A percentile compares a stretch with the other conserved stretches of the same genome.
Conservation (phyloP, 2,329 filamentous ascomycete species). For the Phialophora macrospora region DNA sequence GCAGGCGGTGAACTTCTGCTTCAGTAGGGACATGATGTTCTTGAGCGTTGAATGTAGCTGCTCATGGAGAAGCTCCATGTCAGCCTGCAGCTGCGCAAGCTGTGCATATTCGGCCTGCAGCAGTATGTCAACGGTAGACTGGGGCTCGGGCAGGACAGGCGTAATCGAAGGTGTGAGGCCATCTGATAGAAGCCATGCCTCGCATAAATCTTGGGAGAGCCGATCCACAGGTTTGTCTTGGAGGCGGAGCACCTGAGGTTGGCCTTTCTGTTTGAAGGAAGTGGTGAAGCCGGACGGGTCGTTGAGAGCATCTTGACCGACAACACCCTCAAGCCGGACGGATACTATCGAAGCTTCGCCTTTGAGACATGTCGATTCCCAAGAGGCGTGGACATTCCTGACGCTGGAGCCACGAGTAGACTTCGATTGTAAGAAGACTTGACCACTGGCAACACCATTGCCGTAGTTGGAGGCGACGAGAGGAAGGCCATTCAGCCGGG, state of each 20-base stretch:
- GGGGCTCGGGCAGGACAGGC: constrained; percentile 7
- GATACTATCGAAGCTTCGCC: constrained; percentile 42
- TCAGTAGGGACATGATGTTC: constrained; percentile 41
- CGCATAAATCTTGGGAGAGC: constrained; percentile 33
- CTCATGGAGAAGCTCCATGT: constrained; percentile 39
- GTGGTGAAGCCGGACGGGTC: constrained; percentile 43
- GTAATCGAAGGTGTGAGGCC: constrained; percentile 23
- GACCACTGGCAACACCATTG: constrained; percentile 33
- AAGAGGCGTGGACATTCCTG: constrained; percentile 38
- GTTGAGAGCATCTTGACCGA: constrained; percentile 34
- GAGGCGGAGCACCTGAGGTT: constrained; percentile 41
- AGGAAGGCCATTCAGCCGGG: constrained; percentile 42
- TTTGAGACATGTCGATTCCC: constrained; percentile 42
- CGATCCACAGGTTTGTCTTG: constrained; percentile 39
- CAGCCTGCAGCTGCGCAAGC: constrained; percentile 40
- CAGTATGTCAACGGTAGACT: constrained; percentile 13
- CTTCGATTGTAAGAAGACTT: constrained; percentile 39
- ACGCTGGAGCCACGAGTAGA: constrained; percentile 32
- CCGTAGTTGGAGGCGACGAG: constrained; percentile 29
- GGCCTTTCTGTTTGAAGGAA: constrained; percentile 42
- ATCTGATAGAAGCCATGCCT: constrained; percentile 37
- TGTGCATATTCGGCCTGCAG: constrained; percentile 40
- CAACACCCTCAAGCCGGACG: constrained; percentile 39
- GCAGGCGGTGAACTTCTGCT: constrained; percentile 41
- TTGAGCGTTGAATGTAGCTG: constrained; percentile 40